Percentiles rank a stretch among this genome's conserved stretches.
Conservation (phyloP, 306 rosid species). For the Macrotyloma uniflorum region DNA sequence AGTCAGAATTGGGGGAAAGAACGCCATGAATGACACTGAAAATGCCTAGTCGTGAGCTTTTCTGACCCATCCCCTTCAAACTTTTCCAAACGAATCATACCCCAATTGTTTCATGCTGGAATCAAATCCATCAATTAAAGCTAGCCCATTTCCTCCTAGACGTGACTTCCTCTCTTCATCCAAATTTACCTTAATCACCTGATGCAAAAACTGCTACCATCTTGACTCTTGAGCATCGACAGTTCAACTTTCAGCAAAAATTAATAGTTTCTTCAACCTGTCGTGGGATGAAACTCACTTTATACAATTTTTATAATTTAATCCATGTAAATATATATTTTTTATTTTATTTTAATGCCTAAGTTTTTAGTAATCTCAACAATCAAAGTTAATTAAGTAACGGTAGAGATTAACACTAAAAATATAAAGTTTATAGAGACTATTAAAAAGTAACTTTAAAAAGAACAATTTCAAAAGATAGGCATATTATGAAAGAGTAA, state of each 20-base stretch:
- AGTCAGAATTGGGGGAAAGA: slow-evolving; percentile 21
- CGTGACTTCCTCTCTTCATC: neutral
- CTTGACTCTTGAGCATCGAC: neutral
- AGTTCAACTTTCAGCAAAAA: no score
- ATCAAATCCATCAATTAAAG: neutral
- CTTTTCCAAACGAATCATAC: neutral
- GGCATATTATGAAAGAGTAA: neutral
- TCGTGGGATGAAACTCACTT: neutral
- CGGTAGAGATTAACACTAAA: neutral
- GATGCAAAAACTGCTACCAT: neutral
- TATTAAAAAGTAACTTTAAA: neutral
- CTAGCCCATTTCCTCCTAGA: neutral
- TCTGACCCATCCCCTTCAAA: neutral
- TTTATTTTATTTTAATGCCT: neutral
- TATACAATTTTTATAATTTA: neutral
- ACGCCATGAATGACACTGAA: neutral
- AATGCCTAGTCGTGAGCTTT: neutral
- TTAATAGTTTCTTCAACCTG: neutral
- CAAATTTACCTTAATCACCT: neutral
- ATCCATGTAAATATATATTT: neutral
- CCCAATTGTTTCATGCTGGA: neutral
- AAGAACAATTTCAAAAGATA: neutral
- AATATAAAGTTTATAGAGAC: neutral
- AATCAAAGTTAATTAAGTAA: neutral
- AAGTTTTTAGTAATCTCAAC: neutral